Percentiles rank a stretch among this genome's conserved stretches.
Conservation (phyloP, 108 stramenopile genomes). For the Thalassiosira profunda region DNA sequence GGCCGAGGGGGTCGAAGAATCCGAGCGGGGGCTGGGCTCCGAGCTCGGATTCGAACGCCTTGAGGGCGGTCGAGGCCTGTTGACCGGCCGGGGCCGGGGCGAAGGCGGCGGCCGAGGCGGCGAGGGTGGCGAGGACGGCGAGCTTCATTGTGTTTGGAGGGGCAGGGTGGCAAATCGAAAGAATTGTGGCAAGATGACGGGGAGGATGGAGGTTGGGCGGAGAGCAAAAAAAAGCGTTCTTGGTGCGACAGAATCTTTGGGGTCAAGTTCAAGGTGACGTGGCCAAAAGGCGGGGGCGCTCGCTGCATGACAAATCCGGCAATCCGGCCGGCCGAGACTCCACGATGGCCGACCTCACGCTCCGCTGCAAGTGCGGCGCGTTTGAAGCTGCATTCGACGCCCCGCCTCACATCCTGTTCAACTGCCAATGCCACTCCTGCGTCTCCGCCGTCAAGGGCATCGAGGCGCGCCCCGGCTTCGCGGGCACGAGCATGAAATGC, state of each 20-base stretch:
- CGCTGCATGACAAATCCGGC: too few relatives aligned
- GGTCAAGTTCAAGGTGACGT: too few relatives aligned
- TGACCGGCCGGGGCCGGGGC: slow-evolving; percentile 46
- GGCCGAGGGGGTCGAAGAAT: slow-evolving; percentile 57
- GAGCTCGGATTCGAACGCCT: slow-evolving; percentile 71
- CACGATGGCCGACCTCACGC: slow-evolving; percentile 14
- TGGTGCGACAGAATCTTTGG: too few relatives aligned
- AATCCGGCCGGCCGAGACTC: too few relatives aligned
- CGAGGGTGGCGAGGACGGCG: slow-evolving; percentile 39
- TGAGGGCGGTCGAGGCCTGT: slow-evolving; percentile 23
- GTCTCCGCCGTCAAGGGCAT: slow-evolving; percentile 22
- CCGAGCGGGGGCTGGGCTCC: slow-evolving; percentile 51
- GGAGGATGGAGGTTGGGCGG: too few relatives aligned
- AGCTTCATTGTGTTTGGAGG: slow-evolving; percentile 51
- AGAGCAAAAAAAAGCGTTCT: too few relatives aligned
- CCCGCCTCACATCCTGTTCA: slow-evolving; percentile 20
- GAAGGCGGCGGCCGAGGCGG: slow-evolving; percentile 54
- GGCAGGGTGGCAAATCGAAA: background rate
- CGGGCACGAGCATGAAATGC: slow-evolving; percentile 18
- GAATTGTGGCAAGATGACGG: too few relatives aligned
- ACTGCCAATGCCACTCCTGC: slow-evolving; percentile 50
- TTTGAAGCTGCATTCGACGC: slow-evolving; percentile 36
- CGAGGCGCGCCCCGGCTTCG: slow-evolving; percentile 22
- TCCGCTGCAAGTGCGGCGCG: slow-evolving; percentile 43
- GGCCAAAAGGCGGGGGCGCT: too few relatives aligned